Conservation (phyloP, 495 filamentous ascomycete species). For the Aspergillus olivimuriae region DNA sequence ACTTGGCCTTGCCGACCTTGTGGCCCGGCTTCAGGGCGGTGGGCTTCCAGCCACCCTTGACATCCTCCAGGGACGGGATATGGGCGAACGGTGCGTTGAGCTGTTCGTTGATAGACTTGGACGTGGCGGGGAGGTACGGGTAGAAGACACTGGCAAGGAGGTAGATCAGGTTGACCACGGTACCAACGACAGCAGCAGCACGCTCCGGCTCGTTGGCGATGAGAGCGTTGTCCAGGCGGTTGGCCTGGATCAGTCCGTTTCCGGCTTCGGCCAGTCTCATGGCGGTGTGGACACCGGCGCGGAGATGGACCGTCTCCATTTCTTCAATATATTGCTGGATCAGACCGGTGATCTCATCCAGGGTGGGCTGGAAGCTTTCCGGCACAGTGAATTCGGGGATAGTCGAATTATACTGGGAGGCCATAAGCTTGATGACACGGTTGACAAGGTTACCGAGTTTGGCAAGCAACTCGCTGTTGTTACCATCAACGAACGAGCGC, state of each 20-base stretch:
- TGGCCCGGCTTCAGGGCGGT: conserved; percentile 62
- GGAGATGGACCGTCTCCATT: conserved; percentile 69
- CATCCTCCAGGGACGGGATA: conserved; percentile 52
- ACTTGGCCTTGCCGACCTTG: conserved; percentile 71
- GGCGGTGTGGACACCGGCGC: conserved; percentile 61
- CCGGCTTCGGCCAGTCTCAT: conserved; percentile 67
- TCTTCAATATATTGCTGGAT: conserved; percentile 65
- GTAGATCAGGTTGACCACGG: conserved; percentile 74
- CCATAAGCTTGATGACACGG: conserved; percentile 85
- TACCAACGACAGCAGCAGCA: conserved; percentile 70
- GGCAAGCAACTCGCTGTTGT: conserved; percentile 85
- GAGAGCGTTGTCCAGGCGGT: conserved; percentile 75
- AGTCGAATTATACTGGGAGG: conserved; percentile 62
- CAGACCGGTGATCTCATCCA: conserved; percentile 52
- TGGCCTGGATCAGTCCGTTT: conserved; percentile 76
- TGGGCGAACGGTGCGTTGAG: conserved; percentile 55
- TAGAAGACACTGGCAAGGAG: conserved; percentile 69
- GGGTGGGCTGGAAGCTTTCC: conserved; percentile 36
- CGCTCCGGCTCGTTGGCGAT: conserved; percentile 66
- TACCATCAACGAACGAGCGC: conserved; percentile 73
- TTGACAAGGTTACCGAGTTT: conserved; percentile 95
- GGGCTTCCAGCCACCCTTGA: conserved; percentile 52
- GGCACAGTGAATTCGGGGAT: conserved; percentile 58
- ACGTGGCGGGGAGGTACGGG: conserved; percentile 83
- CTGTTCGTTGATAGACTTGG: conserved; percentile 66